A percentile compares a stretch with the other conserved stretches of the same genome.
These are phyloP conservation scores for Coemansia sp. DNA, from an alignment of 192 early-diverging fungal genomes.

Conservation along the genomic window DNA sequence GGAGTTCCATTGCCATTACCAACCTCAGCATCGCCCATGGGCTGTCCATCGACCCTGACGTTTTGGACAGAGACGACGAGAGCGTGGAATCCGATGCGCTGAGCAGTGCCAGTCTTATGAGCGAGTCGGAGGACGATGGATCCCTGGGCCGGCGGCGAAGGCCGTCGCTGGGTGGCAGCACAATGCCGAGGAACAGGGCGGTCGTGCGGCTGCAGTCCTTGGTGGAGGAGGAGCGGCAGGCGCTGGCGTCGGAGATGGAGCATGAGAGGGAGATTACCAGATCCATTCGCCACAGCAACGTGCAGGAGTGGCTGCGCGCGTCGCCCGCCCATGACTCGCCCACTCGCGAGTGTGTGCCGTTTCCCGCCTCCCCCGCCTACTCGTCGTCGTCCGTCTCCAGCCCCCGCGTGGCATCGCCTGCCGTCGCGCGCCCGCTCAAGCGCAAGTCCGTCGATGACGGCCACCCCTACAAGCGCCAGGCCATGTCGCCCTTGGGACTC, in stretches of 20 bases:
- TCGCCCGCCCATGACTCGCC: constrained; percentile 3
- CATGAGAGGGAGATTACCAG: constrained; percentile 52
- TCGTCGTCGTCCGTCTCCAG: constrained; percentile 30
- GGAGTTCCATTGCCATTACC: constrained; percentile 29
- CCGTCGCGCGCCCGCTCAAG: constrained; percentile 17
- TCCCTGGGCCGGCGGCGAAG: constrained; percentile 7
- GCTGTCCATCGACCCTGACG: constrained; percentile 26
- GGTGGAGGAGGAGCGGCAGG: constrained; percentile 43
- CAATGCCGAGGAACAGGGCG: constrained; percentile 46
- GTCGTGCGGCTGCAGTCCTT: constrained; percentile 43
- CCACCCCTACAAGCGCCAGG: constrained; percentile 42
- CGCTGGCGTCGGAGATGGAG: constrained; percentile 51
- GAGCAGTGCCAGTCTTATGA: background rate
- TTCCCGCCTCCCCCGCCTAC: constrained; percentile 27
- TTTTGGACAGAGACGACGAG: constrained; percentile 35
- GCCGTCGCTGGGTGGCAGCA: constrained; percentile 16
- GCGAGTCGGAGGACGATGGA: constrained; percentile 13
- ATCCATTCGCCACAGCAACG: constrained; percentile 41
- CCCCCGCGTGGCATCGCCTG: constrained; percentile 12
- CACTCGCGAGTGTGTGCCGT: constrained; percentile 5
- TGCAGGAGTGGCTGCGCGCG: constrained; percentile 51
- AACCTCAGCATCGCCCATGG: constrained; percentile 24
- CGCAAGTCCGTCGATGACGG: constrained; percentile 39
- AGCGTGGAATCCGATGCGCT: constrained; percentile 13
- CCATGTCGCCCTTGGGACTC: constrained; percentile 50